These are phyloP conservation scores for Monosporascus sp. DNA, from an alignment of 2,329 filamentous ascomycete species.

Conservation along the genomic window DNA sequence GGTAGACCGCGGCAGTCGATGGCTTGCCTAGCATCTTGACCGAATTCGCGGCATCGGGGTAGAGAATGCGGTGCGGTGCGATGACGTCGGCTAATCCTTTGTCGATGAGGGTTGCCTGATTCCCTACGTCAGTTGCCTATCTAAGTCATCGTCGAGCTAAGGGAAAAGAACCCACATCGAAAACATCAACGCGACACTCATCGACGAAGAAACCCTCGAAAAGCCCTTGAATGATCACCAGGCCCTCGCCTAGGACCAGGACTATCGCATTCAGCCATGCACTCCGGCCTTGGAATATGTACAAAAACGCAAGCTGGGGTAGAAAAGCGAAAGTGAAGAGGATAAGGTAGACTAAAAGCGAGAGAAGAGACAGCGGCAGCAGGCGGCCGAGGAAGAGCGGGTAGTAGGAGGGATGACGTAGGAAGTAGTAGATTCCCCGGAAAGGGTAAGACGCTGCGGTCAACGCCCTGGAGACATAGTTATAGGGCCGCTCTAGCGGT, in stretches of 20 bases:
- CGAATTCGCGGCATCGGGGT: conserved; percentile 62
- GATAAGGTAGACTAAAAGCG: conserved; percentile 73
- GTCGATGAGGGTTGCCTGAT: conserved; percentile 67
- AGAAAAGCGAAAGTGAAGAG: conserved; percentile 86
- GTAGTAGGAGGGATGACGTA: conserved; percentile 71
- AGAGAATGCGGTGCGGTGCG: conserved; percentile 58
- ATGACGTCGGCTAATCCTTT: conserved; percentile 66
- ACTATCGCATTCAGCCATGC: conserved; percentile 91
- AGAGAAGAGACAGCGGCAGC: conserved; percentile 75
- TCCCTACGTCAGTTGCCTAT: conserved; percentile 12
- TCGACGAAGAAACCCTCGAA: conserved; percentile 82
- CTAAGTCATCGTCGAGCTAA: neutral
- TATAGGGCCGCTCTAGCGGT: conserved; percentile 29
- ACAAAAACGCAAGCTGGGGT: conserved; percentile 82
- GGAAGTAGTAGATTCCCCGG: conserved; percentile 78
- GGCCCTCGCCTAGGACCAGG: conserved; percentile 76
- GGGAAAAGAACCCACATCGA: conserved; percentile 57
- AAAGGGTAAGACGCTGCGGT: conserved; percentile 50
- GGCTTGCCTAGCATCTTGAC: conserved; percentile 80
- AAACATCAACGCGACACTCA: conserved; percentile 72
- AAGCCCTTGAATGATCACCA: conserved; percentile 63
- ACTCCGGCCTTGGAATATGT: conserved; percentile 78
- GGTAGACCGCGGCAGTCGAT: conserved; percentile 69
- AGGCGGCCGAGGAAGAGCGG: conserved; percentile 74
- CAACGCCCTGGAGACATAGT: conserved; percentile 38